Conservation (phyloP, 2,329 filamentous ascomycete genomes). For the Davidsoniella eucalypti region DNA sequence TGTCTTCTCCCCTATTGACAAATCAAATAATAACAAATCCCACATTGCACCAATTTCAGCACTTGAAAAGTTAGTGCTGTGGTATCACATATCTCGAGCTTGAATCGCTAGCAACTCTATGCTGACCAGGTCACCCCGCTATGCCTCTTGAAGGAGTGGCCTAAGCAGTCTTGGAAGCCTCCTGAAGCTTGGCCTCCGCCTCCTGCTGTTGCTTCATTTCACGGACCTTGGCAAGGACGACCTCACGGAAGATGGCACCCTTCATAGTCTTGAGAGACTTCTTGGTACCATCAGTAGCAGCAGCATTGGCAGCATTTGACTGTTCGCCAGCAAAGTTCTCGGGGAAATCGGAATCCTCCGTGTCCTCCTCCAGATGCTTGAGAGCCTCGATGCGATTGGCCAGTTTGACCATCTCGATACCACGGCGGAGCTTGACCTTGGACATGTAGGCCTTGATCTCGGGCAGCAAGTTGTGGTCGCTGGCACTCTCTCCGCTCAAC, state of each 20-base stretch:
- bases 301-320: constrained; percentile 38
- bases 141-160: background rate
- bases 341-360: constrained; percentile 55
- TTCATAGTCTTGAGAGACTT: constrained; percentile 34
- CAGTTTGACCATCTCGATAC: constrained; percentile 91
- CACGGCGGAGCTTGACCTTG: constrained; percentile 76
- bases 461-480: constrained; percentile 85
- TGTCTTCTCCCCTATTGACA: no score
- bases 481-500: constrained; percentile 81
- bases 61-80: constrained; percentile 8
- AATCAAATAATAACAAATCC: background rate
- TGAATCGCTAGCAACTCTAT: no score
- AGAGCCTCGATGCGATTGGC: constrained; percentile 89
- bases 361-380: constrained; percentile 79
- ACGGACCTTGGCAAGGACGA: constrained; percentile 82
- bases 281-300: constrained; percentile 21
- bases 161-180: constrained; percentile 23
- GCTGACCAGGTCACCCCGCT: background rate
- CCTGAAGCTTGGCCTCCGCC: constrained; percentile 40
- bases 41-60: constrained; percentile 4
- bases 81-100: constrained; percentile 6
- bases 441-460: constrained; percentile 91
- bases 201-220: constrained; percentile 83
- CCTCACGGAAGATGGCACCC: constrained; percentile 76
- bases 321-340: constrained; percentile 21